Conservation (phyloP, 768 basidiomycete genomes). For the Lactarius vividus region DNA sequence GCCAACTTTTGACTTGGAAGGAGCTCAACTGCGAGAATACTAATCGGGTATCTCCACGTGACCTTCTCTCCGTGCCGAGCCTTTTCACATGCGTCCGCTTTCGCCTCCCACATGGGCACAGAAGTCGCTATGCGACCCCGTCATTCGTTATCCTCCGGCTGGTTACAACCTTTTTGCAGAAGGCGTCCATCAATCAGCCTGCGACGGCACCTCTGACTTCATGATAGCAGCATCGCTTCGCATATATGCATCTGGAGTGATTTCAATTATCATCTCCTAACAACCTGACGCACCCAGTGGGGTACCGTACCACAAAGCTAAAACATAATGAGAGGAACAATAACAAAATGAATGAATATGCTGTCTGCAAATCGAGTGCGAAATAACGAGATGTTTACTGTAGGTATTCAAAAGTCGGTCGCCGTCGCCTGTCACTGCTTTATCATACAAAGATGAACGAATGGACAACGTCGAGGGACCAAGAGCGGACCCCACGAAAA, state of each 20-base stretch:
- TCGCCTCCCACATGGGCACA: too few relatives aligned
- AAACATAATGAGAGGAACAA: background rate
- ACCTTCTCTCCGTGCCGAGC: background rate
- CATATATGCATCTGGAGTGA: background rate
- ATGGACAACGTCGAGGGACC: background rate
- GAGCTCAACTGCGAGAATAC: background rate
- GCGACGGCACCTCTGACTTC: too few relatives aligned
- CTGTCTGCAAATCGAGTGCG: slow-evolving; percentile 20
- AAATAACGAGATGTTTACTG: slow-evolving; percentile 8
- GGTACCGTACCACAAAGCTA: background rate
- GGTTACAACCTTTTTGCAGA: too few relatives aligned
- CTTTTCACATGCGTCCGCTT: background rate
- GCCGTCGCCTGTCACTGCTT: background rate
- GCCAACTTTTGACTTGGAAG: background rate
- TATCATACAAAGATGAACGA: slow-evolving; percentile 19
- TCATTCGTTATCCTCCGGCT: too few relatives aligned
- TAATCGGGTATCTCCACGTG: background rate
- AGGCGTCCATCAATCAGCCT: too few relatives aligned
- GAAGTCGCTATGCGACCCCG: too few relatives aligned
- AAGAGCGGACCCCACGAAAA: background rate
- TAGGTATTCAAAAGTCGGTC: slow-evolving; percentile 6
- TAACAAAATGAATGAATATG: background rate
- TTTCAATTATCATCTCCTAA: background rate
- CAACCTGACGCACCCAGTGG: background rate
- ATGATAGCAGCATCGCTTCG: background rate